phyloP scores from a whole-genome alignment of 169 alveolate genomes.

The Eimeria tenella region DNA sequence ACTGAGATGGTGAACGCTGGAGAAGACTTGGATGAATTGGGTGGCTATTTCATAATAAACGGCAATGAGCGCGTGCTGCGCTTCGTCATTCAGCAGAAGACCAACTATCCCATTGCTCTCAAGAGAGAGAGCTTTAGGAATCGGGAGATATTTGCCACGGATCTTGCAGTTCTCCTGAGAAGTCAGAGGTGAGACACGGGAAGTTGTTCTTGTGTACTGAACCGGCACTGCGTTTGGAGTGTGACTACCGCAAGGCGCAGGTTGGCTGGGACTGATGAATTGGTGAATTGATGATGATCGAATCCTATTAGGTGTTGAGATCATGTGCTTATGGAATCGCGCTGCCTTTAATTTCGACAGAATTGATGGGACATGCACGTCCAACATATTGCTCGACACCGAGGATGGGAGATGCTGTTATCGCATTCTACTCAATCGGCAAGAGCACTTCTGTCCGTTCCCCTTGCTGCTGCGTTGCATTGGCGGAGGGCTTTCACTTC shows the following conservation, averaged over 20 bases:
- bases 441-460: constrained; percentile 79
- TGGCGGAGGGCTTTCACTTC: constrained; percentile 70
- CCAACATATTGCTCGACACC: constrained; percentile 84
- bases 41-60: constrained; percentile 99
- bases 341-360: constrained; percentile 48
- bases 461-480: constrained; percentile 75
- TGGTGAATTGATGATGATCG: neutral
- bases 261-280: neutral
- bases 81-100: constrained; percentile 96
- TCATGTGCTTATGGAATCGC: neutral
- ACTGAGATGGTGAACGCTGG: constrained; percentile 95
- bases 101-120: constrained; percentile 96
- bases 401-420: constrained; percentile 86
- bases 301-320: neutral
- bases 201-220: neutral
- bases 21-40: constrained; percentile 98
- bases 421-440: constrained; percentile 84
- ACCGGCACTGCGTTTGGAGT: too few relatives aligned
- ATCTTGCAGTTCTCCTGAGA: constrained; percentile 76
- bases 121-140: constrained; percentile 69
- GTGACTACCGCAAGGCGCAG: neutral
- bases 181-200: constrained; percentile 60
- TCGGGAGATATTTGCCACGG: constrained; percentile 79
- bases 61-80: constrained; percentile 98
- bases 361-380: constrained; percentile 86